Evolutionary conservation across 441 rosid species (phyloP).

Genomic region (Biscutella laevigata): DNA sequence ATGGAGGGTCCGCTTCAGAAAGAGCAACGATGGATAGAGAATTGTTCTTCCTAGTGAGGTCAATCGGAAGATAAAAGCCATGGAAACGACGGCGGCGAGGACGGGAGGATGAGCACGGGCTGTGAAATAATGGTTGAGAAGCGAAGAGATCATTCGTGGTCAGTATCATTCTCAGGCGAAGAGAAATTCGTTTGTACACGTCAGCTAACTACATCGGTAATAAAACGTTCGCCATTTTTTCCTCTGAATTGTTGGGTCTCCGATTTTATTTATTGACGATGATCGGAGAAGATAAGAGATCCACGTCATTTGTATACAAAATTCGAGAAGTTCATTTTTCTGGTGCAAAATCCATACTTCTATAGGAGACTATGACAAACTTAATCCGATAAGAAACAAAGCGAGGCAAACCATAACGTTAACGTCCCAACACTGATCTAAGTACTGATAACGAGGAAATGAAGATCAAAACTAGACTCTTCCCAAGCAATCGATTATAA

Average conservation of each 20-base stretch:
- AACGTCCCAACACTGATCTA: neutral
- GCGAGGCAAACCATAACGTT: neutral
- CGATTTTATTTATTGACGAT: neutral
- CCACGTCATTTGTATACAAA: constrained; percentile 4
- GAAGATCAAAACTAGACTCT: constrained; percentile 3
- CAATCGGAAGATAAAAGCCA: constrained; percentile 23
- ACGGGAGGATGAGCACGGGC: constrained; percentile 17
- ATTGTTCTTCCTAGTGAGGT: constrained; percentile 3
- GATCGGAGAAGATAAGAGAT: constrained; percentile 11
- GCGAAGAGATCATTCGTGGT: constrained; percentile 18
- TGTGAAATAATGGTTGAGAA: constrained; percentile 15
- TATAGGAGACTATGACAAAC: neutral
- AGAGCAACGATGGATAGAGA: constrained; percentile 9
- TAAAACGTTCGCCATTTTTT: neutral
- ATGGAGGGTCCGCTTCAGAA: constrained; percentile 10
- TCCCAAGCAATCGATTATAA: constrained; percentile 2
- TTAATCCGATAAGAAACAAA: no score
- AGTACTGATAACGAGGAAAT: neutral
- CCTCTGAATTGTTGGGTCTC: neutral
- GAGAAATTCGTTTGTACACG: constrained; percentile 15
- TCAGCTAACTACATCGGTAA: constrained; percentile 9
- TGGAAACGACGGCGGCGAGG: constrained; percentile 3
- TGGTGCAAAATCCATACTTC: neutral
- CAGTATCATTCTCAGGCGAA: constrained; percentile 17
- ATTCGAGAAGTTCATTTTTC: neutral